Evolutionary conservation across 768 basidiomycete genomes (phyloP), one percentile per base, ranked within the genome.

Genomic region (Rossbeevera mucosa): DNA sequence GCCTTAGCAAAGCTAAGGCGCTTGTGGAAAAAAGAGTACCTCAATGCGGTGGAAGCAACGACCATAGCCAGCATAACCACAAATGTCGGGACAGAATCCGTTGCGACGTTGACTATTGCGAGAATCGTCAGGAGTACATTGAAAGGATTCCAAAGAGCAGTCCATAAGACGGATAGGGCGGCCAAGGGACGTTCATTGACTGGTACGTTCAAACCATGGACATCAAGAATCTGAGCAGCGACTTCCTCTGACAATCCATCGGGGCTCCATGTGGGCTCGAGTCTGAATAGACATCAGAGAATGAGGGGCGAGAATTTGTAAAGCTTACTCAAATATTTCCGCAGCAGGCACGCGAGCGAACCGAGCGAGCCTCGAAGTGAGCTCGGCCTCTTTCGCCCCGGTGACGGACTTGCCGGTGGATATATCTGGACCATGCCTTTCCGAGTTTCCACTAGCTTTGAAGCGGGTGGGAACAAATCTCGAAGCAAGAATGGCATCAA

Each of bases 31-130:
- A 42, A 28, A 33, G 46, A n/a, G 36, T 44, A 71, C 61, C 69
- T 66, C 45, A 71, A 44, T 11, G 63, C 59, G 2, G 67, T 68
- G 12, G 71, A 71, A 41, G 71, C 69, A 26, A 71, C 47, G 2
- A 72, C 69, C 69, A 71, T 71, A 31, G 56, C 50, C 31, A 72
- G 59, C 69, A 71, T 69, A 43, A 71, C 69, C 8, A 57, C 56
- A 28, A 72, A 71, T 2, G 69, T 71, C 7, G 69, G 60, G 13
- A 63, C 25, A 20, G 71, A 71, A 41, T 62, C 9, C 14, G 69
- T 71, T 13, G 64, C 71, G n/a, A 67, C 58, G 31, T 67, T 72
- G 33, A 72, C 47, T 5, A 64, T 0, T 0, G 69, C 69, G 8
- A 71, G 68, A 42, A 68, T 50, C 7, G 59, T 63, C 52, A 71